Base-by-base conservation (phyloP, 1,284 basidiomycete species). In the Naganishia albida region DNA sequence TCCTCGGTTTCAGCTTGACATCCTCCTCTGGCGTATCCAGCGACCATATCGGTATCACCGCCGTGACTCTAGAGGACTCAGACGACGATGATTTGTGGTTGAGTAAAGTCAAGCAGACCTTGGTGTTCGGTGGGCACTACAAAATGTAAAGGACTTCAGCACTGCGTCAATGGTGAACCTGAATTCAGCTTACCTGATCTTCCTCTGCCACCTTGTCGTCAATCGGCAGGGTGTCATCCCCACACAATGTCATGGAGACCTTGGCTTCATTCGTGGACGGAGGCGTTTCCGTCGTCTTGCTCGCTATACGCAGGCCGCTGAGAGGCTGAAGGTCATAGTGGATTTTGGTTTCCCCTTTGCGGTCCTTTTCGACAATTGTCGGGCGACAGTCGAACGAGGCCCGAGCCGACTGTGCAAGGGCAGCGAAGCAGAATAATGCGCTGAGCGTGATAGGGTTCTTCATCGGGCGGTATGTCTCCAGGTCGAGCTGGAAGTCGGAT, bases 41-140 rank as follows among this genome's bases (percentile, higher is more conserved):
- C 4, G 67, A 62, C 75, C 77, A 79, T 55, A 80, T 63, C 0
- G 78, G 77, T 30, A 80, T 74, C 49, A 79, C 79, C 10, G 75
- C 70, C 1, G 75, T 75, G 7, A 79, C 72, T 46, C 79, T 67
- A 25, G 75, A 72, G 10, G 68, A 67, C 23, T 77, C 74, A 3
- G 67, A 66, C 7, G 74, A 70, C 4, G 70, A 71, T 12, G 70
- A 63, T 64, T 78, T 79, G 64, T 74, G 73, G 62, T 80, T 80
- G 39, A 74, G 60, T 15, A 79, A 56, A 26, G 70, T 73, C 51
- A 79, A 65, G 67, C 79, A 80, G 2, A 75, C 72, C 57, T 69
- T 68, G 1, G 77, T 78, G 34, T 71, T 68, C 12, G 68, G 56
- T 16, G 75, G 73, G 62, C 79, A 80, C 79, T 80, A 57, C 1